Evolutionary conservation across 2,329 filamentous ascomycete species (phyloP).

Genomic region (Hysterium pulicare): DNA sequence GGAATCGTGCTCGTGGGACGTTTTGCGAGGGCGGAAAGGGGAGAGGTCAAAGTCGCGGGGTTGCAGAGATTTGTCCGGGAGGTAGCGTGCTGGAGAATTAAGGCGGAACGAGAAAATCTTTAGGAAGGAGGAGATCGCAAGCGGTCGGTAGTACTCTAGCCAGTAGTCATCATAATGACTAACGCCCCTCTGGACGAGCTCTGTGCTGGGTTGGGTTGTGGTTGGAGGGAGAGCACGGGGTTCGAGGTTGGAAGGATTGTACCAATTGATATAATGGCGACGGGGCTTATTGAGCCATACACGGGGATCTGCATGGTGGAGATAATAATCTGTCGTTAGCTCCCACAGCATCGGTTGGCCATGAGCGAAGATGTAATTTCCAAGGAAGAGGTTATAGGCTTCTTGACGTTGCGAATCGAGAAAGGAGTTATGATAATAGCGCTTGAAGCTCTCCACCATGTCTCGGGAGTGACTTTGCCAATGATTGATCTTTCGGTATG

Average conservation of each 20-base stretch:
- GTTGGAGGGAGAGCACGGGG: constrained; percentile 57
- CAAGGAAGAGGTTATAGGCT: constrained; percentile 94
- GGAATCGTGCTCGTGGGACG: constrained; percentile 52
- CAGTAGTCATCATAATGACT: constrained; percentile 87
- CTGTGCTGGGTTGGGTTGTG: constrained; percentile 38
- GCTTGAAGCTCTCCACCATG: constrained; percentile 98
- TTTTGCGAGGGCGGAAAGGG: constrained; percentile 73
- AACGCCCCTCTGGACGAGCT: constrained; percentile 35
- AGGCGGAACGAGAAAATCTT: constrained; percentile 93
- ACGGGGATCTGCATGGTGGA: constrained; percentile 84
- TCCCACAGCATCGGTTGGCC: constrained; percentile 98
- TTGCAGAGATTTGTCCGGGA: constrained; percentile 69
- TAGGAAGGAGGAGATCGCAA: constrained; percentile 79
- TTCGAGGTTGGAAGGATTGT: constrained; percentile 68
- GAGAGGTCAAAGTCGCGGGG: constrained; percentile 78
- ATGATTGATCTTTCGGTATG: constrained; percentile 97
- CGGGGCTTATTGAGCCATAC: constrained; percentile 62
- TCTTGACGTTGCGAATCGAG: constrained; percentile 97
- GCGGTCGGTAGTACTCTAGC: constrained; percentile 92
- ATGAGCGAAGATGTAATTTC: constrained; percentile 86
- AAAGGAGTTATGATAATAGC: constrained; percentile 99
- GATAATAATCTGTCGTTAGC: constrained; percentile 88
- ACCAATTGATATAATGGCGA: constrained; percentile 87
- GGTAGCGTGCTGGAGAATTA: constrained; percentile 82
- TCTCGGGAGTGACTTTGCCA: constrained; percentile 97